Base-by-base conservation (phyloP, 352 stramenopile species). In the Phytophthora pluvialis region DNA sequence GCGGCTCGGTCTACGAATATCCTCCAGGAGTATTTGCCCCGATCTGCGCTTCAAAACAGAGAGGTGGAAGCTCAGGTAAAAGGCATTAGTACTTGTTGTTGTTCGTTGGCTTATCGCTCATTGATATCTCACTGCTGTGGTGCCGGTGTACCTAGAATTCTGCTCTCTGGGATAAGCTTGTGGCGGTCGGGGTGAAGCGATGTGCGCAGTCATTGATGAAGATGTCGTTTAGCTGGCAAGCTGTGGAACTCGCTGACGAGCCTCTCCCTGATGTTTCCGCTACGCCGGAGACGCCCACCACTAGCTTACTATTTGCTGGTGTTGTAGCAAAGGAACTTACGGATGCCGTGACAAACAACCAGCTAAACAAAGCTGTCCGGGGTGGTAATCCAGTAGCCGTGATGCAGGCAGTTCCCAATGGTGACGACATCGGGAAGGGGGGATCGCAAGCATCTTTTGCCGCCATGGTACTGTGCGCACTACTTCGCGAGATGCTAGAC, bases 221-320 rank as follows among this genome's bases (percentile, higher is more conserved):
- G 18, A 88, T 90, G 82, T 88, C 79, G 4, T 83, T 93, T 47
- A 68, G 48, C 8, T 93, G 80, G 84, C 66, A 81, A 46, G 73
- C 86, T 39, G 36, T 93, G 21, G 84, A 93, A 48, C 39, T 91
- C 32, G 74, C 72, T 0, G 82, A 89, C 32, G 81, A 89, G 21
- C 31, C 38, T 12, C 67, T 90, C 15, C 70, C 71, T 3, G 76
- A 87, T 18, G 53, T 80, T 25, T 70, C 65, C 0, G 56, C 48
- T n/a, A 25, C 40, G 9, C 62, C 39, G 5, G 57, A 21, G 67
- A 60, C 18, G 28, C 25, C 60, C 28, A 56, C 38, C 13, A 57
- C 10, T 7, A 61, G 31, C 13, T 71, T 74, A n/a, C 44, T 93
- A 4, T 89, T 93, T 57, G 69, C 86, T 45, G 62, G 67, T 29